Conservation (phyloP, 371 early-diverging fungal genomes). For the Mucor lusitanicus region DNA sequence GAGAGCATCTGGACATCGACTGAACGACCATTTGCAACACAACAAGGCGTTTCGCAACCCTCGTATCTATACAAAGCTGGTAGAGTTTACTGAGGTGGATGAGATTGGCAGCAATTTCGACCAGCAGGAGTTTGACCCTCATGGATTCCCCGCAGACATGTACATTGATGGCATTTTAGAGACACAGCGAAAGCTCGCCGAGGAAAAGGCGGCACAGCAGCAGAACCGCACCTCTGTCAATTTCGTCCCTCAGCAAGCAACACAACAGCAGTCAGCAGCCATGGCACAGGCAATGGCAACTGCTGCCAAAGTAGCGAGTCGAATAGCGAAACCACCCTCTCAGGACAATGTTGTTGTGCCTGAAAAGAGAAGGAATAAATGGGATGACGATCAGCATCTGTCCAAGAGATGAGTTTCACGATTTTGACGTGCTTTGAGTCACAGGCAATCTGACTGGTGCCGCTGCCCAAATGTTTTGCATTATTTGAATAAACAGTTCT, state of each 20-base stretch:
- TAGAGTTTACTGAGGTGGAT: conserved; percentile 73
- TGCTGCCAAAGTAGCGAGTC: conserved; percentile 42
- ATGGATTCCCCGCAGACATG: conserved; percentile 44
- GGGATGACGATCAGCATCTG: conserved; percentile 11
- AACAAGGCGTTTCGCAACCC: conserved; percentile 84
- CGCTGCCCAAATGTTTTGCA: neutral
- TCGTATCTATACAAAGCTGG: conserved; percentile 75
- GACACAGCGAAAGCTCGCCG: conserved; percentile 40
- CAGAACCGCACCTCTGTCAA: conserved; percentile 31
- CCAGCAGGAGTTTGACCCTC: conserved; percentile 59
- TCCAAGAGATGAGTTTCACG: neutral
- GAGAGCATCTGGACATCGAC: conserved; percentile 51
- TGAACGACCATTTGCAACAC: conserved; percentile 69
- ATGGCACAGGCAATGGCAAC: conserved; percentile 47
- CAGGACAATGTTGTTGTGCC: neutral
- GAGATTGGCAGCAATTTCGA: conserved; percentile 72
- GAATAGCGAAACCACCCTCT: conserved; percentile 31
- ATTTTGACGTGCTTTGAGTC: conserved; percentile 9
- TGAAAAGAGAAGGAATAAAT: conserved; percentile 18
- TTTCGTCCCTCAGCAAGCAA: conserved; percentile 24
- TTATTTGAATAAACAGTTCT: neutral
- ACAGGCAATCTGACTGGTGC: conserved; percentile 6
- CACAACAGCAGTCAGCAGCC: conserved; percentile 26
- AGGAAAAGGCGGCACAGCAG: conserved; percentile 40
- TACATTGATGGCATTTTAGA: conserved; percentile 59